A percentile compares a stretch with the other conserved stretches of the same genome.
phyloP scores from a whole-genome alignment of 2,329 filamentous ascomycete species.

The Grosmannia clavigera region DNA sequence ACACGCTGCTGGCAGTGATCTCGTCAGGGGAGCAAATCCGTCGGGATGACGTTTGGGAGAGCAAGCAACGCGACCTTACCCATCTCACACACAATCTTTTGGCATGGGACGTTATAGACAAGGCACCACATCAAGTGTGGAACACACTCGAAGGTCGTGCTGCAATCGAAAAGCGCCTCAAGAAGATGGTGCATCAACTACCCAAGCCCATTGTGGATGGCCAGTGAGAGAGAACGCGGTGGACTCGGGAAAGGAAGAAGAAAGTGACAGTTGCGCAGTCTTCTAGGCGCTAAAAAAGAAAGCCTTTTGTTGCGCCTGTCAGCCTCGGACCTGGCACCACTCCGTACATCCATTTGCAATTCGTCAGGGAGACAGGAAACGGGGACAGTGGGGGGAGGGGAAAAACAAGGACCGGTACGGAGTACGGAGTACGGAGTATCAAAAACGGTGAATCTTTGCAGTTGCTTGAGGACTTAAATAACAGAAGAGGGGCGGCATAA shows the following conservation, averaged over 20 bases:
- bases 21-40: conserved; percentile 66
- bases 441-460: not conserved
- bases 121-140: conserved; percentile 84
- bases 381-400: not conserved
- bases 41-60: conserved; percentile 60
- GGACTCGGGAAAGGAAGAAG: not conserved
- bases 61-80: conserved; percentile 74
- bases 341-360: not conserved
- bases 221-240: not conserved
- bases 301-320: not conserved
- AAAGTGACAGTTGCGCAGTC: not conserved
- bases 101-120: conserved; percentile 75
- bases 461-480: not conserved
- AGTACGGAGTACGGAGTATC: not conserved
- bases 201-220: not conserved
- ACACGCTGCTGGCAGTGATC: conserved; percentile 66
- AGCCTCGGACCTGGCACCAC: conserved; percentile 2
- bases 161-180: conserved; percentile 67
- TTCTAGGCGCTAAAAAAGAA: not conserved
- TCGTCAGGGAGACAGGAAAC: not conserved
- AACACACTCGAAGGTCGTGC: conserved; percentile 56
- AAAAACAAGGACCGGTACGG: not conserved
- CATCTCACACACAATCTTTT: conserved; percentile 67
- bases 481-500: not conserved
- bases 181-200: conserved; percentile 42